Conservation (phyloP, 768 basidiomycete species). For the Collybiopsis luxurians region DNA sequence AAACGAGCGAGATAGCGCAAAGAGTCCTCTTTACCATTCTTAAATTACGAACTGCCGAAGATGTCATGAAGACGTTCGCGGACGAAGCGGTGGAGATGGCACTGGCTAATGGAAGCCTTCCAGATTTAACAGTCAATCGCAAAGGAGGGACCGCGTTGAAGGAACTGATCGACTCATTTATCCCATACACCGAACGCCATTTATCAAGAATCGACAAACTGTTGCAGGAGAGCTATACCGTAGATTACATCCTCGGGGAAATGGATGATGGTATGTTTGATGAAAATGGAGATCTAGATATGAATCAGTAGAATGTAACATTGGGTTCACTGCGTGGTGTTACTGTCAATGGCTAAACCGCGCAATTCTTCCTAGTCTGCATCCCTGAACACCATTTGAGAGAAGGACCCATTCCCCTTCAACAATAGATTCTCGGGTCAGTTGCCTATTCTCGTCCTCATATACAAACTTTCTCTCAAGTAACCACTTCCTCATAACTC, state of each 20-base stretch:
- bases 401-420: slow-evolving; percentile 65
- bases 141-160: slow-evolving; percentile 43
- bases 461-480: slow-evolving; percentile 54
- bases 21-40: slow-evolving; percentile 76
- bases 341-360: no score
- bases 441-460: slow-evolving; percentile 42
- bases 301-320: slow-evolving; percentile 33
- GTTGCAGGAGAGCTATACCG: slow-evolving; percentile 92
- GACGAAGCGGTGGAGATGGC: slow-evolving; percentile 34
- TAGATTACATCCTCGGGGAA: slow-evolving; percentile 85
- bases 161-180: slow-evolving; percentile 80
- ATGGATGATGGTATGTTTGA: slow-evolving; percentile 82
- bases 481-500: slow-evolving; percentile 68
- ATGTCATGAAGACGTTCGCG: slow-evolving; percentile 66
- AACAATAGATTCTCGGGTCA: slow-evolving; percentile 41
- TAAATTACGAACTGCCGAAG: slow-evolving; percentile 71
- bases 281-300: slow-evolving; percentile 41
- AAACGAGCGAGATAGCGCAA: slow-evolving; percentile 84
- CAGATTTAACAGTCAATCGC: slow-evolving; percentile 18
- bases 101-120: slow-evolving; percentile 18
- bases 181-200: slow-evolving; percentile 96
- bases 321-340: no score
- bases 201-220: slow-evolving; percentile 79
- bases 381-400: slow-evolving; percentile 73
- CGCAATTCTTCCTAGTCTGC: slow-evolving; percentile 56